Evolutionary conservation across 2,329 filamentous ascomycete species (phyloP).

Genomic region (Pseudogymnoascus sp.): DNA sequence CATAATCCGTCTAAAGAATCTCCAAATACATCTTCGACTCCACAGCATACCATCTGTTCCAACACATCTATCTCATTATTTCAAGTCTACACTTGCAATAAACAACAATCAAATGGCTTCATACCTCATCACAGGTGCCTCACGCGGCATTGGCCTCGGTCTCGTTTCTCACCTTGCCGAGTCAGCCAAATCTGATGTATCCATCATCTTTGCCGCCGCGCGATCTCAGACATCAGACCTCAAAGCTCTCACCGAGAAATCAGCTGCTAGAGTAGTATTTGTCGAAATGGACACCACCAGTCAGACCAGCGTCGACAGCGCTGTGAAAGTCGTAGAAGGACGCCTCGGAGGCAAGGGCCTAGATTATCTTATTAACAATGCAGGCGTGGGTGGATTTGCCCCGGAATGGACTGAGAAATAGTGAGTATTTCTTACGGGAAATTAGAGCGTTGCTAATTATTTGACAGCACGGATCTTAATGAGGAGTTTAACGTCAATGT

Average conservation of each 20-base stretch:
- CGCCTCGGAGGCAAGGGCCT: background rate
- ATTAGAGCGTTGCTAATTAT: background rate
- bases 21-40: too few species aligned
- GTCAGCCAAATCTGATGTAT: background rate
- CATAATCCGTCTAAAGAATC: background rate
- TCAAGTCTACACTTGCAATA: too few species aligned
- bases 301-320: background rate
- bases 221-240: background rate
- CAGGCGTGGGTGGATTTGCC: background rate
- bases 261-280: background rate
- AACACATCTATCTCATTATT: too few species aligned
- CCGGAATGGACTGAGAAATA: conserved; percentile 2
- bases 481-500: background rate
- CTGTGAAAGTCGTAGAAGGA: background rate
- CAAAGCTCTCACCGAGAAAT: background rate
- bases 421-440: background rate
- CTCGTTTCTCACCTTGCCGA: conserved; percentile 17
- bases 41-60: too few species aligned
- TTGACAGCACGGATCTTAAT: background rate
- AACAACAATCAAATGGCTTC: too few species aligned
- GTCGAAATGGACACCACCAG: background rate
- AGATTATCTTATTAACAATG: conserved; percentile 9
- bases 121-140: too few species aligned
- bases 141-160: too few species aligned
- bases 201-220: background rate